Percentiles rank a stretch among this genome's conserved stretches.
These are phyloP conservation scores for Pittosporum tobira DNA, from an alignment of 129 eudicot species.

Conservation along the genomic window DNA sequence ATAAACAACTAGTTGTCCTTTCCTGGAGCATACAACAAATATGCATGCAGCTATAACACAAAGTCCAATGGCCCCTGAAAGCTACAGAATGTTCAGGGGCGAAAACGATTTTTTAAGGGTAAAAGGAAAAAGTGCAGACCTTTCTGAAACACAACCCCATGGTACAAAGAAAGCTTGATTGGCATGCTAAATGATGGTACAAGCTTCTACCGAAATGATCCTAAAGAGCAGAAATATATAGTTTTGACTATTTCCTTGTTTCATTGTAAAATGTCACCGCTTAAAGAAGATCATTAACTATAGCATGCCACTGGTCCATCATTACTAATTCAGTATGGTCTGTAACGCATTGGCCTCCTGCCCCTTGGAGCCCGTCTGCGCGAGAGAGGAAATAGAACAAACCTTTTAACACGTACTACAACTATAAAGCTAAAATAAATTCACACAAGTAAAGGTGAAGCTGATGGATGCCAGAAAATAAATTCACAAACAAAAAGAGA, in stretches of 20 bases:
- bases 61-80: no score
- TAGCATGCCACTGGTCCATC: neutral
- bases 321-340: slow-evolving; percentile 24
- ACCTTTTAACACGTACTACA: neutral
- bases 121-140: neutral
- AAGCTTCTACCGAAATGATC: neutral
- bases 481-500: neutral
- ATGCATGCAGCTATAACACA: no score
- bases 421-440: neutral
- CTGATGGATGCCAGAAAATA: neutral
- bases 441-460: neutral
- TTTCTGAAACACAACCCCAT: neutral
- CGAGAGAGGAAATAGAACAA: neutral
- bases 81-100: neutral
- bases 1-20: no score
- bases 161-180: neutral
- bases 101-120: neutral
- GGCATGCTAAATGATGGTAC: neutral
- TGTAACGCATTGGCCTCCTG: slow-evolving; percentile 49
- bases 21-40: no score
- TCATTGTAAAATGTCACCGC: no score
- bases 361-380: slow-evolving; percentile 46
- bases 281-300: neutral
- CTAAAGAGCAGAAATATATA: neutral
- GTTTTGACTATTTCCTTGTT: no score